A percentile compares a stretch with the other conserved stretches of the same genome.
Conservation (phyloP, 1,284 basidiomycete species). For the Vanrija pseudolonga region DNA sequence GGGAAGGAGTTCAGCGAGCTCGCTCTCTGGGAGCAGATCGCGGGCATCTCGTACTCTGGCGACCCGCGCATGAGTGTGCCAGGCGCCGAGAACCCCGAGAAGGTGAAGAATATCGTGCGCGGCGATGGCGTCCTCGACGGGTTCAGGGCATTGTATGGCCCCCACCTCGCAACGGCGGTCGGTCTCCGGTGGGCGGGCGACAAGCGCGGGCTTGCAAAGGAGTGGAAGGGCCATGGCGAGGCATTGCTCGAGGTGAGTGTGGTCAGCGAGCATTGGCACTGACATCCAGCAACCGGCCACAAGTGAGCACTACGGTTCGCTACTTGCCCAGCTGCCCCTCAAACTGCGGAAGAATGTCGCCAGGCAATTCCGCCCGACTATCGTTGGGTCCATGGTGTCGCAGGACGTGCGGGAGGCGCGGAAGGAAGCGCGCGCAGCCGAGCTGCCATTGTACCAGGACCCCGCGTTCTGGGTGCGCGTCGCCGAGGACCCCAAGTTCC, state of each 20-base stretch:
- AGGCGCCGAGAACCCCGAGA: conserved; percentile 89
- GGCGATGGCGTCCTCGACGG: conserved; percentile 65
- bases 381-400: conserved; percentile 17
- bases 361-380: conserved; percentile 21
- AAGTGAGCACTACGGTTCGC: conserved; percentile 63
- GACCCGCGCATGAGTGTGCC: conserved; percentile 88
- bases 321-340: conserved; percentile 70
- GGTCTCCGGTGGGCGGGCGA: conserved; percentile 9
- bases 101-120: conserved; percentile 88
- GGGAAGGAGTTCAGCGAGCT: conserved; percentile 63
- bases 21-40: conserved; percentile 79
- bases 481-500: conserved; percentile 61
- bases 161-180: conserved; percentile 62
- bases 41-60: conserved; percentile 74
- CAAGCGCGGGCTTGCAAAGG: conserved; percentile 4
- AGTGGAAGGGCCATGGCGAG: conserved; percentile 19
- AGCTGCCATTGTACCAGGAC: conserved; percentile 54
- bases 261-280: neutral
- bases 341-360: conserved; percentile 50
- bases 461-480: conserved; percentile 69
- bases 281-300: conserved; percentile 61
- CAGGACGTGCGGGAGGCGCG: conserved; percentile 8
- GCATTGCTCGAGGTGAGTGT: conserved; percentile 17
- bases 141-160: conserved; percentile 82
- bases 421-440: neutral